phyloP scores from a whole-genome alignment of 2,329 filamentous ascomycete species.

The Xylariaceae sp. region DNA sequence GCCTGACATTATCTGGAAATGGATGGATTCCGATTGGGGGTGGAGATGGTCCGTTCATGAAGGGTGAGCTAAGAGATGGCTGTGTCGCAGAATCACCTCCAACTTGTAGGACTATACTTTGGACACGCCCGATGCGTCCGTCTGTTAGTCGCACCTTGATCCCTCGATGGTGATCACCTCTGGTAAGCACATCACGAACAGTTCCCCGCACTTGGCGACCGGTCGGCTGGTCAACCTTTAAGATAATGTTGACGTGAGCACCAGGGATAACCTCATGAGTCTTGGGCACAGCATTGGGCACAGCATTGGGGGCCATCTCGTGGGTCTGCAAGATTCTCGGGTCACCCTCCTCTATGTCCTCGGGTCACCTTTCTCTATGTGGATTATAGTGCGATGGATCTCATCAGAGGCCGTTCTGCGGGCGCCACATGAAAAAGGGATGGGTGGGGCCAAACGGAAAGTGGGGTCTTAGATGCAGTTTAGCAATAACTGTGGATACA shows the following conservation, averaged over 20 bases:
- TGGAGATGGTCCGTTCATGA: conserved; percentile 15
- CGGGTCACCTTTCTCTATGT: too few relatives aligned
- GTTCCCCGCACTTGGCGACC: conserved; percentile 72
- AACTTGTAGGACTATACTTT: conserved; percentile 56
- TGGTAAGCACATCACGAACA: conserved; percentile 72
- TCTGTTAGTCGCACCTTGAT: conserved; percentile 78
- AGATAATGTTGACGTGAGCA: conserved; percentile 71
- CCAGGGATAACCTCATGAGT: conserved; percentile 63
- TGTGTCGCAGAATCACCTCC: conserved; percentile 7
- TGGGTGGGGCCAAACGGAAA: too few relatives aligned
- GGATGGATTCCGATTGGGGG: background rate
- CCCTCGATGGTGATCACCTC: conserved; percentile 75
- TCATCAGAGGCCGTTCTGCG: too few relatives aligned
- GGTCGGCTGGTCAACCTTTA: conserved; percentile 78
- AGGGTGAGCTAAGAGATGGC: conserved; percentile 17
- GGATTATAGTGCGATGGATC: too few relatives aligned
- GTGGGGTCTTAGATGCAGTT: too few relatives aligned
- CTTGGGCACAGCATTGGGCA: conserved; percentile 47
- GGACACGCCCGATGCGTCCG: conserved; percentile 76
- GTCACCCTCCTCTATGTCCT: too few relatives aligned
- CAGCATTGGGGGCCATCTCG: too few relatives aligned
- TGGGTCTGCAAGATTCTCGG: too few relatives aligned
- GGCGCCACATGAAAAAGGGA: too few relatives aligned
- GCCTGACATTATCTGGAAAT: conserved; percentile 12
- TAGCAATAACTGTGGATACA: too few relatives aligned